These are phyloP conservation scores for grape (Vitis vinifera) DNA, from an alignment of 164 flowering plant genomes.

Conservation along the genomic window DNA sequence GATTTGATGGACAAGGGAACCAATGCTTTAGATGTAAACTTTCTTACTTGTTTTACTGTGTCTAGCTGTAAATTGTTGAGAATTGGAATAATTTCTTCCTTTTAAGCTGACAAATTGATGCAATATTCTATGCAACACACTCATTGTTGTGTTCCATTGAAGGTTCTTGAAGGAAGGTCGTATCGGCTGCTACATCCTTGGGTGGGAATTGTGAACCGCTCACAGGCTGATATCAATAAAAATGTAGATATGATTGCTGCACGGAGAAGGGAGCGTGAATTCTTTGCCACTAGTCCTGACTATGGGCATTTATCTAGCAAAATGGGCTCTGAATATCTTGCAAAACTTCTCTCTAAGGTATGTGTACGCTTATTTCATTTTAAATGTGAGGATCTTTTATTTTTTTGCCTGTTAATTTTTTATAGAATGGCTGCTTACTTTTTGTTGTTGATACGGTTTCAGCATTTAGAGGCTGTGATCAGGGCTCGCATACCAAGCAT, in stretches of 20 bases:
- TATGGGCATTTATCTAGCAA: constrained; percentile 74
- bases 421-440: neutral
- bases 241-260: constrained; percentile 87
- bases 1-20: constrained; percentile 98
- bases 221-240: constrained; percentile 91
- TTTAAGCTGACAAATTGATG: neutral
- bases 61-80: neutral
- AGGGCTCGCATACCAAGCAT: constrained; percentile 65
- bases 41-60: neutral
- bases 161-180: constrained; percentile 93
- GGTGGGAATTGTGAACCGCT: constrained; percentile 94
- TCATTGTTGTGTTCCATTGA: constrained; percentile 2
- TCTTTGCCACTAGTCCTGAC: constrained; percentile 75
- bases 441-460: constrained; percentile 15
- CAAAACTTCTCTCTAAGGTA: constrained; percentile 88
- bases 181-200: constrained; percentile 85
- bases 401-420: constrained; percentile 1
- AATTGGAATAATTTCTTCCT: neutral
- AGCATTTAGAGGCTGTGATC: constrained; percentile 77
- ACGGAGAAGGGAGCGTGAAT: constrained; percentile 73
- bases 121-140: neutral
- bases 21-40: constrained; percentile 79
- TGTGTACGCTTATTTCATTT: neutral
- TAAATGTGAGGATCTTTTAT: neutral
- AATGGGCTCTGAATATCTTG: constrained; percentile 97